These are phyloP conservation scores for Coniochaeta sp. DNA, from an alignment of 2,329 filamentous ascomycete genomes.

Conservation along the genomic window DNA sequence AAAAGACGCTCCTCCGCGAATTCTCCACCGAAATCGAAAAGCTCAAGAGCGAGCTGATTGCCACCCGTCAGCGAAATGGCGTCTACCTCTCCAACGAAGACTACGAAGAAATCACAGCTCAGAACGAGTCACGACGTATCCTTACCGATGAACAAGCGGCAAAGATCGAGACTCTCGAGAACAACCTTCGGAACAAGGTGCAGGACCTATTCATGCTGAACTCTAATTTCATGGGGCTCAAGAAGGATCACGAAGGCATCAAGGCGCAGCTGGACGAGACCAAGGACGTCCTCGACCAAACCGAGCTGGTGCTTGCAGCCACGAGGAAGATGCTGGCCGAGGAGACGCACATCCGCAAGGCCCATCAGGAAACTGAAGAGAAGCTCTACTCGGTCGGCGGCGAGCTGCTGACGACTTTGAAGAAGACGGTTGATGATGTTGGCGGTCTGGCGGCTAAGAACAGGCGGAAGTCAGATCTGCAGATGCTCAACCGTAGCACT, in stretches of 20 bases:
- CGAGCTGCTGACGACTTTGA: conserved; percentile 70
- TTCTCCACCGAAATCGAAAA: conserved; percentile 92
- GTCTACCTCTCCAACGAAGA: conserved; percentile 86
- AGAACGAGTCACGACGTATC: conserved; percentile 88
- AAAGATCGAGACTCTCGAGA: conserved; percentile 87
- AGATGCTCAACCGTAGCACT: conserved; percentile 66
- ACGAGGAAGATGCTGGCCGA: conserved; percentile 72
- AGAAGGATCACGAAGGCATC: conserved; percentile 81
- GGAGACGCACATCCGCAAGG: conserved; percentile 71
- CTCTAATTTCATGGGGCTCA: conserved; percentile 78
- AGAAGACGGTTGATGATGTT: conserved; percentile 73
- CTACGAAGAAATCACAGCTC: conserved; percentile 84
- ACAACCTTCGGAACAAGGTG: conserved; percentile 84
- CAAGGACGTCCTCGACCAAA: conserved; percentile 75
- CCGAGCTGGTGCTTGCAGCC: conserved; percentile 72
- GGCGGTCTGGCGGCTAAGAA: conserved; percentile 80
- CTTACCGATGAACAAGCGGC: conserved; percentile 87
- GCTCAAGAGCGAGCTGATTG: conserved; percentile 87
- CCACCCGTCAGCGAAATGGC: conserved; percentile 86
- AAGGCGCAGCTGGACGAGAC: conserved; percentile 69
- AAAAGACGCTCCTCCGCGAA: conserved; percentile 84
- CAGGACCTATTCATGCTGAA: conserved; percentile 86
- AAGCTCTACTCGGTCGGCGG: conserved; percentile 67
- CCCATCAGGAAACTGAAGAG: conserved; percentile 78
- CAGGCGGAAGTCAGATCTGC: conserved; percentile 75